phyloP scores from a whole-genome alignment of 1,139 yeast species.

The Taphrina betulina region DNA sequence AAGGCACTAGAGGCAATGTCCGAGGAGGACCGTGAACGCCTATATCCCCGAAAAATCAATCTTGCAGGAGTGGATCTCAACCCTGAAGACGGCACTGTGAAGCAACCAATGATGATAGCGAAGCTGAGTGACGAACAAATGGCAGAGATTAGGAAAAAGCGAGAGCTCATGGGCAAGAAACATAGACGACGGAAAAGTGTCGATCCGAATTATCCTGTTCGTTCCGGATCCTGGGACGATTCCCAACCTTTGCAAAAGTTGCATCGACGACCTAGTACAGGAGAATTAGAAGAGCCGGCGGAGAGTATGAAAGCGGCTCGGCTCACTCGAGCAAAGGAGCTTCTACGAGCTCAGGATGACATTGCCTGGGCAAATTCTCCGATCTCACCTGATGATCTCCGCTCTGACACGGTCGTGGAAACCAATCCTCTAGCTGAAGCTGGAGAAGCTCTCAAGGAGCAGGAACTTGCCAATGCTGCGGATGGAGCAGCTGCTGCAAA shows the following conservation, averaged over 20 bases:
- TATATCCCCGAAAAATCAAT: constrained; percentile 10
- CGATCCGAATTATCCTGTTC: constrained; percentile 20
- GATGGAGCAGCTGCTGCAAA: background rate
- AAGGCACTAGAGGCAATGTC: background rate
- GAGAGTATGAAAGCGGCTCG: constrained; percentile 8
- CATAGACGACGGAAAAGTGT: constrained; percentile 27
- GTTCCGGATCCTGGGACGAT: constrained; percentile 29
- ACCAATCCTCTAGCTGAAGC: constrained; percentile 4
- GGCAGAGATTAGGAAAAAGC: constrained; percentile 23
- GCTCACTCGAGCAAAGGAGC: constrained; percentile 23
- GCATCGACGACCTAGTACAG: constrained; percentile 18
- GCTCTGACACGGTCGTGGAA: background rate
- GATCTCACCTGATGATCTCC: constrained; percentile 20
- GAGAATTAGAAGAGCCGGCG: constrained; percentile 3
- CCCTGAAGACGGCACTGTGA: constrained; percentile 26
- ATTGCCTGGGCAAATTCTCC: constrained; percentile 32
- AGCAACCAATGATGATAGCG: constrained; percentile 9
- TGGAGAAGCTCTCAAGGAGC: background rate
- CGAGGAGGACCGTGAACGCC: background rate
- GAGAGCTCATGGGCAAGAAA: constrained; percentile 24
- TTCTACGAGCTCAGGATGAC: constrained; percentile 24
- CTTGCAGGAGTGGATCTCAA: constrained; percentile 26
- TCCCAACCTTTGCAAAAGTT: constrained; percentile 9
- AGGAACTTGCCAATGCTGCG: background rate
- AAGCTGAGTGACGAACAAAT: constrained; percentile 24